A percentile compares a stretch with the other conserved stretches of the same genome.
These are phyloP conservation scores for Colletotrichum orchidophilum DNA, from an alignment of 2,329 filamentous ascomycete genomes.

Conservation along the genomic window DNA sequence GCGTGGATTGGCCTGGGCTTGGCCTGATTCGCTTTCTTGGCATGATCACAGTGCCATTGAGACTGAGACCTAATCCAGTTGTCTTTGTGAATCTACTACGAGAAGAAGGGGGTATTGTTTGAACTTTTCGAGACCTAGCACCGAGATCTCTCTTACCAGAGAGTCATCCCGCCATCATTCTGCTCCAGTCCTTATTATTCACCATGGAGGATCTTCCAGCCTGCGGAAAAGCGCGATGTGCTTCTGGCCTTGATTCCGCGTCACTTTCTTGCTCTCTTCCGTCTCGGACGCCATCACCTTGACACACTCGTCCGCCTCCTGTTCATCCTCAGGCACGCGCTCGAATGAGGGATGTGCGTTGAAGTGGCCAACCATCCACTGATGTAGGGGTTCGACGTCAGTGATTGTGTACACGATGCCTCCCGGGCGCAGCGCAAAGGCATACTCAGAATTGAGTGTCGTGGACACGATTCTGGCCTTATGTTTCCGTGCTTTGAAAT, in stretches of 20 bases:
- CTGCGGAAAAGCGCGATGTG: constrained; percentile 90
- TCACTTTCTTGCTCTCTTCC: constrained; percentile 97
- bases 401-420: constrained; percentile 96
- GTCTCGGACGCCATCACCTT: constrained; percentile 83
- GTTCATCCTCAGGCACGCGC: constrained; percentile 73
- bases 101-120: not conserved
- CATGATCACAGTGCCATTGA: not conserved
- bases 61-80: not conserved
- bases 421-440: constrained; percentile 83
- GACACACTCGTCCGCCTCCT: constrained; percentile 76
- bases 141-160: not conserved
- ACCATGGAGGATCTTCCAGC: constrained; percentile 82
- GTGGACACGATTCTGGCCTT: constrained; percentile 94
- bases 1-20: not conserved
- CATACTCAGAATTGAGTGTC: constrained; percentile 92
- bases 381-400: constrained; percentile 91
- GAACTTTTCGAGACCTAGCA: not conserved
- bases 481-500: constrained; percentile 97
- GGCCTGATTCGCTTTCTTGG: not conserved
- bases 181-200: not conserved
- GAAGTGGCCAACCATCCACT: constrained; percentile 93
- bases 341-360: constrained; percentile 82
- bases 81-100: not conserved
- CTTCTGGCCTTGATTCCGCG: constrained; percentile 88
- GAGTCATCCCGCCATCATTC: not conserved